These are phyloP conservation scores for Narthecium ossifragum DNA, from an alignment of 106 monocot genomes.

Conservation along the genomic window DNA sequence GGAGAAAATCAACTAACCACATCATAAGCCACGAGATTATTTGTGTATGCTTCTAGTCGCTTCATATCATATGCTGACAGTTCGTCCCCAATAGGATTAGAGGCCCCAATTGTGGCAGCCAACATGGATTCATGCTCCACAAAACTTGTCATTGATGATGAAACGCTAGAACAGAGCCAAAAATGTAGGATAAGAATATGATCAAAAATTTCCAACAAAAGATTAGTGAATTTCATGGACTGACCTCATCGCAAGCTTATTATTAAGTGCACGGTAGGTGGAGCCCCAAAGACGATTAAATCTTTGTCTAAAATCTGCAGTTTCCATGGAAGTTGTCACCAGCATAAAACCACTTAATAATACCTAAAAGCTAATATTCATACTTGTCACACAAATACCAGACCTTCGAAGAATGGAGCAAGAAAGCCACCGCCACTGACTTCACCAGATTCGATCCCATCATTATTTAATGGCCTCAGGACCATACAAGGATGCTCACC, in stretches of 20 bases:
- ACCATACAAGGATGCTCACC: conserved; percentile 96
- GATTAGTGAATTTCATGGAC: neutral
- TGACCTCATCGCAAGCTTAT: conserved; percentile 90
- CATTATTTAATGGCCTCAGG: conserved; percentile 69
- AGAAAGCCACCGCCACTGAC: conserved; percentile 62
- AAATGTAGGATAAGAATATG: conserved; percentile 2
- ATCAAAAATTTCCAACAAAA: neutral
- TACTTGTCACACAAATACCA: too few relatives aligned
- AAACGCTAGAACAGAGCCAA: conserved; percentile 38
- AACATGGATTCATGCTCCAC: too few relatives aligned
- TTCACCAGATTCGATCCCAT: conserved; percentile 56
- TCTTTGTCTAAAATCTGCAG: conserved; percentile 70
- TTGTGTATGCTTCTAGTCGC: conserved; percentile 75
- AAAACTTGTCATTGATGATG: too few relatives aligned
- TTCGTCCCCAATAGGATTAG: conserved; percentile 17
- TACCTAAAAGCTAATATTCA: too few relatives aligned
- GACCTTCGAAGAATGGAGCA: conserved; percentile 82
- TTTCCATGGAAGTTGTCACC: neutral
- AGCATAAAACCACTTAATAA: neutral
- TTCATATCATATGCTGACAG: conserved; percentile 86
- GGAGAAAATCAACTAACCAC: conserved; percentile 47
- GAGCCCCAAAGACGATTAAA: conserved; percentile 64
- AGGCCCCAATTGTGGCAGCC: conserved; percentile 1
- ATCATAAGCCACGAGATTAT: conserved; percentile 65
- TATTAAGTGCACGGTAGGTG: conserved; percentile 54